phyloP scores from a whole-genome alignment of 495 filamentous ascomycete species.

The Coniosporium apollinis region DNA sequence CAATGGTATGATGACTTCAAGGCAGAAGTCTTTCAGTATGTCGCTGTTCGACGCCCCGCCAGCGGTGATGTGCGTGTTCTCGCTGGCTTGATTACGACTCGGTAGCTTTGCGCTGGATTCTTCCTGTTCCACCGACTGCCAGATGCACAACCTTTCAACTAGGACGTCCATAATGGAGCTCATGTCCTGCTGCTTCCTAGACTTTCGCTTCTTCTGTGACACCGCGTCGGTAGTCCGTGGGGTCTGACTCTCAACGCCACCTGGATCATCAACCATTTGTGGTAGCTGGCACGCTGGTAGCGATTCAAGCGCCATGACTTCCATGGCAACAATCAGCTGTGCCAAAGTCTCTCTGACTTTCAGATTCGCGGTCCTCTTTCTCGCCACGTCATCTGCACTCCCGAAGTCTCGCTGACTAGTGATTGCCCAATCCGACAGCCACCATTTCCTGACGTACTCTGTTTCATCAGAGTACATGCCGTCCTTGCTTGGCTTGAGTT shows the following conservation, averaged over 20 bases:
- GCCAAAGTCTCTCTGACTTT: constrained; percentile 75
- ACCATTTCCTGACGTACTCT: constrained; percentile 63
- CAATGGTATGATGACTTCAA: constrained; percentile 89
- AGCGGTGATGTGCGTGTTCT: constrained; percentile 20
- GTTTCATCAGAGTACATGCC: constrained; percentile 65
- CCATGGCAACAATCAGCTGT: constrained; percentile 79
- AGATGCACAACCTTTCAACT: constrained; percentile 84
- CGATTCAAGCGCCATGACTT: constrained; percentile 54
- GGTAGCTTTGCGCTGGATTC: constrained; percentile 34
- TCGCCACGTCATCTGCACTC: too few species aligned
- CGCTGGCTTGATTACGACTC: constrained; percentile 16
- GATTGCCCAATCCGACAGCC: constrained; percentile 31
- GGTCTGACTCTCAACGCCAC: too few species aligned
- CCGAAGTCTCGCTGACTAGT: too few species aligned
- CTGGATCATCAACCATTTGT: too few species aligned
- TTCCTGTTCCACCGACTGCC: constrained; percentile 60
- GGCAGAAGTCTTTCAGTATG: constrained; percentile 61
- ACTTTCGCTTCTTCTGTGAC: constrained; percentile 23
- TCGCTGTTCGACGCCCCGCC: constrained; percentile 21
- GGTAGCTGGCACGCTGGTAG: constrained; percentile 22
- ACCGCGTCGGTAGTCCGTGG: too few species aligned
- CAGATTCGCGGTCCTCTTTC: too few species aligned
- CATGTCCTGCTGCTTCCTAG: constrained; percentile 40
- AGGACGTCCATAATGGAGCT: constrained; percentile 61
- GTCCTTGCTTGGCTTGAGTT: constrained; percentile 56